A percentile compares a stretch with the other conserved stretches of the same genome.
phyloP scores from a whole-genome alignment of 768 basidiomycete species.

The Mrakia frigida region DNA sequence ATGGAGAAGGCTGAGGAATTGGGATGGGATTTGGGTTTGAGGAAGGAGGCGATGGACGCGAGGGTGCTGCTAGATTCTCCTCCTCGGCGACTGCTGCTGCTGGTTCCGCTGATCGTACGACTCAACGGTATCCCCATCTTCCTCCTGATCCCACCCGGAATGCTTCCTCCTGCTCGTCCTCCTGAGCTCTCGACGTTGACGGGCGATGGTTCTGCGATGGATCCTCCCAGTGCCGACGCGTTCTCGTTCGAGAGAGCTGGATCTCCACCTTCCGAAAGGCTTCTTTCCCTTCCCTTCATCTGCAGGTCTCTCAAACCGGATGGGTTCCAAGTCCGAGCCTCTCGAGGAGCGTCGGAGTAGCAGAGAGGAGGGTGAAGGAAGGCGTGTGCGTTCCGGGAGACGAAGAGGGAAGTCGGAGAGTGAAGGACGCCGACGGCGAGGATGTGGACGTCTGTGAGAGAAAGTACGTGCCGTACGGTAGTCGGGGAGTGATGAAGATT shows the following conservation, averaged over 20 bases:
- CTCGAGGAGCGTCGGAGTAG: neutral
- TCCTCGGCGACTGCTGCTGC: neutral
- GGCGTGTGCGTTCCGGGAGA: constrained; percentile 18
- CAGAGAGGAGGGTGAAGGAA: constrained; percentile 24
- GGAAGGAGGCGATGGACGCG: neutral
- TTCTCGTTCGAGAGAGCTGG: neutral
- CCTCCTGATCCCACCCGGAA: neutral
- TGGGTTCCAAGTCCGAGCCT: neutral
- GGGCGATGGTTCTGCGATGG: neutral
- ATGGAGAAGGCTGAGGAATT: constrained; percentile 8
- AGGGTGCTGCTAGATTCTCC: neutral
- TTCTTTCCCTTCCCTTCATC: neutral
- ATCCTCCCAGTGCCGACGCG: neutral
- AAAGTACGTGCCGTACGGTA: constrained; percentile 17
- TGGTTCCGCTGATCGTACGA: neutral
- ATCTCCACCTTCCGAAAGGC: neutral
- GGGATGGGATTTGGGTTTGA: constrained; percentile 15
- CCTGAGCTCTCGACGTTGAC: neutral
- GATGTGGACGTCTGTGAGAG: constrained; percentile 18
- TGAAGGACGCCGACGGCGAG: constrained; percentile 20
- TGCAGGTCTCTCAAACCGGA: neutral
- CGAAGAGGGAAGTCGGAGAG: constrained; percentile 19
- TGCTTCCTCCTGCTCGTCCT: neutral
- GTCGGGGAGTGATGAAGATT: neutral
- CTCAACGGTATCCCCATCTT: neutral